Evolutionary conservation across 1,139 yeast genomes (phyloP).

Genomic region (Pichia kudriavzevii): DNA sequence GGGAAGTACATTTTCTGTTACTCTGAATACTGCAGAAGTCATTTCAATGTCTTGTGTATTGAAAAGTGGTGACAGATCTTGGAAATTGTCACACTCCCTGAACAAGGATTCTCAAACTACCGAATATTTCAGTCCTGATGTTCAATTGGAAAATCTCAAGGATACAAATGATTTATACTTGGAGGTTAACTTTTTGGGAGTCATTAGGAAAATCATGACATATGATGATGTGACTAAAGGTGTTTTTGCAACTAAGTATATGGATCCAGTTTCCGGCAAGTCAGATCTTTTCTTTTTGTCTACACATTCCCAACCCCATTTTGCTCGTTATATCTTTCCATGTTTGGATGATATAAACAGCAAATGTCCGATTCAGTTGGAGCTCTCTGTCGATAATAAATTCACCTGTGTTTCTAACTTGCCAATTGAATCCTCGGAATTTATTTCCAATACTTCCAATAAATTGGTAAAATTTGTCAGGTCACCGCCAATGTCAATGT

Average conservation of each 20-base stretch:
- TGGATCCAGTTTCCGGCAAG: constrained; percentile 40
- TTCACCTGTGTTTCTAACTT: constrained; percentile 49
- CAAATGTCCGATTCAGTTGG: constrained; percentile 45
- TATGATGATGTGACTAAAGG: constrained; percentile 54
- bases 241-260: constrained; percentile 59
- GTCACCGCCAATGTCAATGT: constrained; percentile 53
- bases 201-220: constrained; percentile 47
- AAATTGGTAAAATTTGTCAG: constrained; percentile 36
- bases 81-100: constrained; percentile 15
- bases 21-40: constrained; percentile 38
- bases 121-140: constrained; percentile 18
- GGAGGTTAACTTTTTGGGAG: constrained; percentile 41
- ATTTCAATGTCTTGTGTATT: constrained; percentile 27
- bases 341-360: constrained; percentile 54
- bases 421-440: constrained; percentile 24
- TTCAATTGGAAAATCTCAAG: constrained; percentile 11
- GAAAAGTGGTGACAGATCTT: constrained; percentile 9
- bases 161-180: background rate
- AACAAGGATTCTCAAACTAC: constrained; percentile 36
- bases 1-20: constrained; percentile 26
- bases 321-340: constrained; percentile 56
- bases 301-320: constrained; percentile 65
- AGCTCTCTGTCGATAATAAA: constrained; percentile 36
- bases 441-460: constrained; percentile 21
- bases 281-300: constrained; percentile 47